Conservation (phyloP, 73 alveolate species). For the Paramecium caudatum region DNA sequence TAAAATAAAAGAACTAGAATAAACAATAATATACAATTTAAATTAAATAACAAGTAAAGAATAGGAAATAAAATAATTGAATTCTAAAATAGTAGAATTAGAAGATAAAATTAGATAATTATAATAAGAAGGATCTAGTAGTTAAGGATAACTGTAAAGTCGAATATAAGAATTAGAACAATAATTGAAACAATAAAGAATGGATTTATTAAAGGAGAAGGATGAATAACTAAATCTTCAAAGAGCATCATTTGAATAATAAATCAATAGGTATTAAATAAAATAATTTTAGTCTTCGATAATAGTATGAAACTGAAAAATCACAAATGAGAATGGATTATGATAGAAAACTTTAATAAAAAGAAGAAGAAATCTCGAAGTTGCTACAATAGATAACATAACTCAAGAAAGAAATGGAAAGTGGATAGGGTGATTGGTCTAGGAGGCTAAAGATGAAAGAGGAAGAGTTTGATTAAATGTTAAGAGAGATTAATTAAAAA, state of each 20-base stretch:
- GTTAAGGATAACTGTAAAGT: constrained; percentile 14
- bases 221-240: neutral
- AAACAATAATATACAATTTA: neutral
- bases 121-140: constrained; percentile 41
- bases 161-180: constrained; percentile 69
- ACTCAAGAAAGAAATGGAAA: constrained; percentile 52
- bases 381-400: neutral
- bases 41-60: constrained; percentile 44
- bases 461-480: constrained; percentile 65
- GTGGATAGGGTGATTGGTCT: constrained; percentile 61
- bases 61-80: constrained; percentile 13
- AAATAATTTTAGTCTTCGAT: neutral
- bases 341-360: constrained; percentile 28
- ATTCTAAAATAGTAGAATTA: constrained; percentile 23
- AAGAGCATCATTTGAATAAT: constrained; percentile 10
- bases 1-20: constrained; percentile 44
- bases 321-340: neutral
- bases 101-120: constrained; percentile 15
- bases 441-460: constrained; percentile 65
- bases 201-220: constrained; percentile 16
- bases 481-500: constrained; percentile 66
- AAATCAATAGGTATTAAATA: neutral
- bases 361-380: constrained; percentile 18
- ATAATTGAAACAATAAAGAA: constrained; percentile 48
- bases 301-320: constrained; percentile 22